Evolutionary conservation across 768 basidiomycete species (phyloP), one percentile per base, ranked within the genome.

Genomic region (Ramaria sp.): DNA sequence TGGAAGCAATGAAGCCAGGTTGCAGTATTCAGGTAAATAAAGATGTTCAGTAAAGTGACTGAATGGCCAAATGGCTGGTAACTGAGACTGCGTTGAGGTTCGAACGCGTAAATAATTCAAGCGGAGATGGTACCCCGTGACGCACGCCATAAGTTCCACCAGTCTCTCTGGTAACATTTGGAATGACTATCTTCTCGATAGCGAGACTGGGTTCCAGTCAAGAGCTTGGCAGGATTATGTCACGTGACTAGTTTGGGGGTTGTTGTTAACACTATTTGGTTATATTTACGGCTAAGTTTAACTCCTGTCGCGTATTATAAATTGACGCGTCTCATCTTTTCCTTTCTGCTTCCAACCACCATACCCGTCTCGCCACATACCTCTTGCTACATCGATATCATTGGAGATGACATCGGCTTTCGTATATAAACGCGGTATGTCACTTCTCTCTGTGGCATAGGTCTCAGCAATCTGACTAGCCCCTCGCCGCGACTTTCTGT

Each of bases 401-500:
- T 33, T 22, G 27, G 33, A 20, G 30, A 79, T 78, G 76, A n/a
- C n/a, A n/a, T n/a, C n/a, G n/a, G 71, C 76, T 11, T 79, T 69
- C 64, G 80, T 81, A 20, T 81, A 73, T 70, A 81, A 81, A 66
- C 73, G 79, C 75, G 80, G 79, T 80, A 46, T 63, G 4, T 4
- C 15, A n/a, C 20, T 9, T 12, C 49, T 38, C n/a, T 33, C 13
- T 1, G 17, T 45, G 7, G 27, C 13, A 45, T 2, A 11, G 6
- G 24, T 6, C 43, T 13, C 1, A 41, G 10, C 34, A 15, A 22
- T 9, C 24, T 24, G 27, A 37, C 13, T 59, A 13, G 11, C 17
- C 22, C 12, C 20, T n/a, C 37, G 37, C 7, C 37, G 51, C 34
- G 37, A 7, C 13, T 39, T 13, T 46, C 45, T 53, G 43, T 24